Base-by-base conservation (phyloP, 345 rosid species). In the Acer saccharum region DNA sequence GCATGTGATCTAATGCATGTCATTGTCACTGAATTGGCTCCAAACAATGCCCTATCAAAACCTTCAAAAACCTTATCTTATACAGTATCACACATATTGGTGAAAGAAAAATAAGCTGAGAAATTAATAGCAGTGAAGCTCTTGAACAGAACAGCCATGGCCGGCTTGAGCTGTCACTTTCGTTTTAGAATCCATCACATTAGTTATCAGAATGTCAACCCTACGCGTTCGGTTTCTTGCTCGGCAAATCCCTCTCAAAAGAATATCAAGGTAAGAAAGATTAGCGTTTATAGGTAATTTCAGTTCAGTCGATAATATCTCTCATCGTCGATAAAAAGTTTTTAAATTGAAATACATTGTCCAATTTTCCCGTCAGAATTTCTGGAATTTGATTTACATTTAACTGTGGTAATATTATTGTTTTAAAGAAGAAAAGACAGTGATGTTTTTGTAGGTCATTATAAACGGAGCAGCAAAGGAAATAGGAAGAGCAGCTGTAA, bases 391-490 rank as follows among this genome's bases (percentile, higher is more conserved):
- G 14, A 13, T 50, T 50, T 50, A 12, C 54, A 48, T 18, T 7
- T 57, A 7, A 41, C 5, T 41, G 2, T 46, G 12, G 50, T 46
- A 46, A 46, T 46, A 1, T 18, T 57, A 6, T 60, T 21, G 13
- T 60, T 60, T 60, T 60, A 21, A 60, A 60, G 64, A 60, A 60
- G 64, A n/a, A 6, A 58, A 60, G 64, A 18, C 58, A 16, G n/a
- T 18, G 64, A 20, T 60, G 64, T 60, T 60, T 60, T 21, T 60
- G 64, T 43, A 92, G 97, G 97, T 95, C 11, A 82, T 92, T 41
- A 80, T 95, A 73, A 91, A 92, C 83, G 98, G 99, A 81, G 98
- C 98, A 62, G 93, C 98, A 65, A 93, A 95, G 86, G 97, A 95
- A 77, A 92, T 95, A 74, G 99, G 98, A 68, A 78, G 94, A 79